Conservation (phyloP, 768 basidiomycete genomes). For the Suillus bovinus region DNA sequence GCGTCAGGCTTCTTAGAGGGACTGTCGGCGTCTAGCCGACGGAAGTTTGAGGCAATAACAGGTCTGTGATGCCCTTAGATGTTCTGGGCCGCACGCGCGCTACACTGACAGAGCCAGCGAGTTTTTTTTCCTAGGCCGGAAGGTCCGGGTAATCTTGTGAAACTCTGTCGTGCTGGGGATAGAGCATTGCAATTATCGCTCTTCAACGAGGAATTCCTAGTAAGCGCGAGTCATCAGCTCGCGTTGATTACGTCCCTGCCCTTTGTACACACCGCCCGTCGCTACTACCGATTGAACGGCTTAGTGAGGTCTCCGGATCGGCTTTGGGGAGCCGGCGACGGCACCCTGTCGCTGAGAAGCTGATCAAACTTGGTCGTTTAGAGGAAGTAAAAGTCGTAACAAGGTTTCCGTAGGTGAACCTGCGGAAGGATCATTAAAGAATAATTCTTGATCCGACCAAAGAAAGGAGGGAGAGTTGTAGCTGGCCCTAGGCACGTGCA, state of each 20-base stretch:
- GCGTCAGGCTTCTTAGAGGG: constrained; percentile 83
- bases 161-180: constrained; percentile 82
- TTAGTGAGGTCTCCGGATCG: constrained; percentile 86
- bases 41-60: constrained; percentile 91
- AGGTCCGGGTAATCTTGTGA: constrained; percentile 80
- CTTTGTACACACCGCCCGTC: constrained; percentile 82
- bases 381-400: too few species aligned
- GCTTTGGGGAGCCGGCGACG: constrained; percentile 60
- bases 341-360: constrained; percentile 49
- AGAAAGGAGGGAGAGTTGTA: too few species aligned
- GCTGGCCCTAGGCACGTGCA: too few species aligned
- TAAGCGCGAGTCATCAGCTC: constrained; percentile 87
- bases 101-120: constrained; percentile 90
- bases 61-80: constrained; percentile 92
- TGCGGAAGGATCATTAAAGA: too few species aligned
- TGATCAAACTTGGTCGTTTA: too few species aligned
- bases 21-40: constrained; percentile 78
- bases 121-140: constrained; percentile 73
- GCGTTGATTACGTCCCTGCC: constrained; percentile 90
- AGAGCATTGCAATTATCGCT: constrained; percentile 92
- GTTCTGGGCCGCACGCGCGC: constrained; percentile 86
- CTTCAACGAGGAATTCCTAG: constrained; percentile 91
- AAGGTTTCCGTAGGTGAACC: too few species aligned
- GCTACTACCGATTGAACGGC: constrained; percentile 91
- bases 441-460: too few species aligned